Percentiles rank a stretch among this genome's conserved stretches.
Conservation (phyloP, 2,329 filamentous ascomycete genomes). For the Trichoderma sp. region DNA sequence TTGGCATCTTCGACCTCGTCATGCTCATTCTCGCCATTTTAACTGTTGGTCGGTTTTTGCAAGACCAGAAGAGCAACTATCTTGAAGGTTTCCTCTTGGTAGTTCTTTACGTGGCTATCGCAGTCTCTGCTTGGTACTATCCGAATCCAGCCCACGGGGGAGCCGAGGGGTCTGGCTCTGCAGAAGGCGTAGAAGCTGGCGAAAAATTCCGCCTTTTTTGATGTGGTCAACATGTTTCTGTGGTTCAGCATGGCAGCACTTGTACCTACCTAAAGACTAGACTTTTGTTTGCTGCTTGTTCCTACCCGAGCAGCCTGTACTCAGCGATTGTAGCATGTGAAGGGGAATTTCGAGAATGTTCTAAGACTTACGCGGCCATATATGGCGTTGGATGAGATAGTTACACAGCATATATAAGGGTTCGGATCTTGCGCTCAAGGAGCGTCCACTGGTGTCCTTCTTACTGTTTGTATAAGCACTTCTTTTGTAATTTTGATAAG, state of each 20-base stretch:
- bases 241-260: background rate
- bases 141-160: conserved; percentile 44
- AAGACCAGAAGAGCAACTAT: conserved; percentile 75
- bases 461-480: background rate
- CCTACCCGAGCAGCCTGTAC: too few relatives aligned
- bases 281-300: background rate
- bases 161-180: conserved; percentile 1
- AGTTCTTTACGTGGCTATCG: conserved; percentile 50
- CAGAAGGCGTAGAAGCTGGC: background rate
- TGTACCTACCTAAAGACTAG: too few relatives aligned
- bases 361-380: background rate
- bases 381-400: background rate
- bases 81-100: conserved; percentile 72
- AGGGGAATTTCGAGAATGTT: background rate
- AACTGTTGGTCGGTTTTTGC: conserved; percentile 73
- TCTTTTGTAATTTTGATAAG: background rate
- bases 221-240: background rate
- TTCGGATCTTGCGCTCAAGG: background rate
- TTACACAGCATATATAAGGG: background rate
- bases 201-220: conserved; percentile 1
- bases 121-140: conserved; percentile 59
- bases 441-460: background rate
- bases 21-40: conserved; percentile 73
- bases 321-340: background rate
- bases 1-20: conserved; percentile 75